A percentile compares a stretch with the other conserved stretches of the same genome.
Evolutionary conservation across 108 stramenopile species (phyloP).

Genomic region (Skeletonema grethae): DNA sequence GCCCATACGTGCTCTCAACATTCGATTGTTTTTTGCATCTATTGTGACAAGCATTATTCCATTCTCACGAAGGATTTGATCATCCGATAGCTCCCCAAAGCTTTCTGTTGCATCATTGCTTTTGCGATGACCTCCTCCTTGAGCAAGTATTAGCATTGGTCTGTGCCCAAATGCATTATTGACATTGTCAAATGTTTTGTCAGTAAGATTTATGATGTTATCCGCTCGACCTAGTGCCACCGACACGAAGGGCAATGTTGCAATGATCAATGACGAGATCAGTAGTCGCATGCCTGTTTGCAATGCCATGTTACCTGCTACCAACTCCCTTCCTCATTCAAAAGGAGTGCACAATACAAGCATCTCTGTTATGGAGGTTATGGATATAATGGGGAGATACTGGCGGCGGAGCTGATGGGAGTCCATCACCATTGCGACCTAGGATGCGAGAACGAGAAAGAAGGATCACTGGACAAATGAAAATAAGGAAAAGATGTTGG

Average conservation of each 20-base stretch:
- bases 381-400: too few relatives aligned
- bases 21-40: slow-evolving; percentile 6
- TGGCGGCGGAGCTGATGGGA: too few relatives aligned
- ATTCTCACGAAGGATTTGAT: slow-evolving; percentile 8
- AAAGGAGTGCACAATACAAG: too few relatives aligned
- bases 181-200: slow-evolving; percentile 14
- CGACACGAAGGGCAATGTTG: background rate
- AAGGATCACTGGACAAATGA: too few relatives aligned
- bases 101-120: background rate
- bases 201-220: slow-evolving; percentile 1
- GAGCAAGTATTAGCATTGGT: slow-evolving; percentile 11
- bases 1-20: slow-evolving; percentile 5
- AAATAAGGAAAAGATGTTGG: too few relatives aligned
- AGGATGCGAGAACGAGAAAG: too few relatives aligned
- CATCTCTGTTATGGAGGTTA: too few relatives aligned
- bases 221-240: background rate
- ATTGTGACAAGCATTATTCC: slow-evolving; percentile 11
- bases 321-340: too few relatives aligned
- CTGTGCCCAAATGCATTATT: slow-evolving; percentile 4
- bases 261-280: too few relatives aligned
- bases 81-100: background rate
- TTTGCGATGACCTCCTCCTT: background rate
- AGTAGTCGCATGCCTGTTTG: background rate
- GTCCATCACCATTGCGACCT: too few relatives aligned
- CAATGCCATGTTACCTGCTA: background rate